Evolutionary conservation across 192 early-diverging fungal species (phyloP), one percentile per base, ranked within the genome.

Genomic region (Backusella liffmaniae): DNA sequence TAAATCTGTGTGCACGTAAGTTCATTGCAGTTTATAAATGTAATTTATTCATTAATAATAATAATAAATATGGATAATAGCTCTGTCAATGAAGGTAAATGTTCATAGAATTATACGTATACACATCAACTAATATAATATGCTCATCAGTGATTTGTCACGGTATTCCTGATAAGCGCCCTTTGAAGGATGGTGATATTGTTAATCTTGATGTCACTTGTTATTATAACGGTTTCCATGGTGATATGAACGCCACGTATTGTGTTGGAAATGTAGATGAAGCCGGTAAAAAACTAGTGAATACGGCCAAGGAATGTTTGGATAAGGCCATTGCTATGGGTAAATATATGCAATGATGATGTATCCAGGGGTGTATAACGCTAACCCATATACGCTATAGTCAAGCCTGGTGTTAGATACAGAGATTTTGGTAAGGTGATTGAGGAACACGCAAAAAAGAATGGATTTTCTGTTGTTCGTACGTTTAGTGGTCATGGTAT

Each of bases 401-500:
- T 95, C 34, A 96, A 96, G 79, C 98, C 98, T 0, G 96, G 96
- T 36, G 84, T 88, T 13, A 80, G 94, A 36, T 99, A 98, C 79
- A 92, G 97, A 76, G 95, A 98, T 76, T 80, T 99, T 70, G 97
- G 97, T 13, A 91, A 92, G 72, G 86, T 90, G 6, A 97, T 99
- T 74, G 93, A 97, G 83, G 90, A 92, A 51, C 87, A 93, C 69
- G 98, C 97, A 6, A 90, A 86, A 66, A 86, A 86, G 8, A 88
- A 93, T 18, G 94, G 95, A 0, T 96, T 97, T 81, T 94, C 93
- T 8, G 96, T 98, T 32, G 96, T 97, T 8, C 90, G 92, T 67
- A 91, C 94, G 1, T 98, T 94, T 76, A 94, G 93, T 78, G 97
- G 96, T 1, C 98, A 99, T 73, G 98, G 98, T 21, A 91, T 99